phyloP scores from a whole-genome alignment of 2,329 filamentous ascomycete species.

The Pseudopyrenochaeta lycopersici region DNA sequence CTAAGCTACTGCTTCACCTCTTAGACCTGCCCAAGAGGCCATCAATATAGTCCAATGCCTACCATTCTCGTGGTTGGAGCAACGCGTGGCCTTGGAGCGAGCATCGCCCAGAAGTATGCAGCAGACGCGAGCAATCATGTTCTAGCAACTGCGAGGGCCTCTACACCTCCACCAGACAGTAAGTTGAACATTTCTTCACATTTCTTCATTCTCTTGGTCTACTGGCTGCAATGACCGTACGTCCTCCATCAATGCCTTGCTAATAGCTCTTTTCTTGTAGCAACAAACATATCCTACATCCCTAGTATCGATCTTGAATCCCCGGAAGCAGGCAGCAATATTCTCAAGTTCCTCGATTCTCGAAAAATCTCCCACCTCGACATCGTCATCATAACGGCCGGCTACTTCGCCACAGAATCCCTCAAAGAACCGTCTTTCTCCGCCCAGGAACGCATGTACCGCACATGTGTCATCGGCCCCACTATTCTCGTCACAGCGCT shows the following conservation, averaged over 20 bases:
- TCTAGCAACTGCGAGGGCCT: slow-evolving; percentile 67
- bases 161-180: slow-evolving; percentile 51
- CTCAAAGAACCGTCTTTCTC: slow-evolving; percentile 72
- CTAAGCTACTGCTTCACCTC: too few relatives aligned
- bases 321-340: slow-evolving; percentile 37
- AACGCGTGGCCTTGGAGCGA: slow-evolving; percentile 72
- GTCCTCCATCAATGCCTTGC: not conserved
- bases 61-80: slow-evolving; percentile 72
- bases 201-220: not conserved
- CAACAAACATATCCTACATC: slow-evolving; percentile 65
- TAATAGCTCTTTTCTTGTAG: slow-evolving; percentile 1
- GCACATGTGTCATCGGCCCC: slow-evolving; percentile 69
- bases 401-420: slow-evolving; percentile 73
- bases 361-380: slow-evolving; percentile 52
- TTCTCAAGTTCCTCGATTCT: slow-evolving; percentile 59
- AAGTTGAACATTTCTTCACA: slow-evolving; percentile 9
- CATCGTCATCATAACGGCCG: slow-evolving; percentile 71
- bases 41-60: too few relatives aligned
- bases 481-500: slow-evolving; percentile 73
- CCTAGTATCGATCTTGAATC: slow-evolving; percentile 63
- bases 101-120: slow-evolving; percentile 67
- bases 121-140: slow-evolving; percentile 57
- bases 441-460: slow-evolving; percentile 76
- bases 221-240: not conserved
- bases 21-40: too few relatives aligned